These are phyloP conservation scores for Colletotrichum endophyticum DNA, from an alignment of 2,329 filamentous ascomycete species.

Conservation along the genomic window DNA sequence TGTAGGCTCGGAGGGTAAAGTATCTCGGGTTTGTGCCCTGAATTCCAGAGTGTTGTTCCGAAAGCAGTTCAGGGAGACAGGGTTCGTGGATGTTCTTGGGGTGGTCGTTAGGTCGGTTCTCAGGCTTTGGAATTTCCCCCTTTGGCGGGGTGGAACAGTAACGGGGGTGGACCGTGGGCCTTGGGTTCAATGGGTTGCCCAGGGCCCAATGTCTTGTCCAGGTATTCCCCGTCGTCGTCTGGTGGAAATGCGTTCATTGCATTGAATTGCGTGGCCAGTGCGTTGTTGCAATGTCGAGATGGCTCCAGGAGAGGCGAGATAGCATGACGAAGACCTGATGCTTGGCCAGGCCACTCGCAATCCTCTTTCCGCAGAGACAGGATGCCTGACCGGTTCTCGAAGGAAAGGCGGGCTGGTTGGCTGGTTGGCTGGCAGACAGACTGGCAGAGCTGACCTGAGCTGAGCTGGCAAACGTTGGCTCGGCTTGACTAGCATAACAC, in stretches of 20 bases:
- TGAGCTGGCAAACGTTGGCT: background rate
- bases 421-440: background rate
- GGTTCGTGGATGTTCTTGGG: background rate
- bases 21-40: background rate
- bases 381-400: background rate
- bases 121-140: background rate
- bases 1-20: background rate
- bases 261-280: slow-evolving; percentile 19
- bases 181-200: background rate
- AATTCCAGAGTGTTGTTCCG: background rate
- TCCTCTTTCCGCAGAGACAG: background rate
- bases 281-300: slow-evolving; percentile 14
- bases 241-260: slow-evolving; percentile 11
- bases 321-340: background rate
- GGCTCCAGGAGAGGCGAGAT: background rate
- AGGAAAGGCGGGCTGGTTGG: background rate
- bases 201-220: slow-evolving; percentile 5
- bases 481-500: background rate
- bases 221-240: slow-evolving; percentile 12
- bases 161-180: slow-evolving; percentile 2
- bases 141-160: slow-evolving; percentile 8
- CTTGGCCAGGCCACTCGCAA: no score
- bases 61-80: slow-evolving; percentile 1
- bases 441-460: background rate
- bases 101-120: background rate